phyloP scores from a whole-genome alignment of 306 rosid genomes.

The Morella rubra region DNA sequence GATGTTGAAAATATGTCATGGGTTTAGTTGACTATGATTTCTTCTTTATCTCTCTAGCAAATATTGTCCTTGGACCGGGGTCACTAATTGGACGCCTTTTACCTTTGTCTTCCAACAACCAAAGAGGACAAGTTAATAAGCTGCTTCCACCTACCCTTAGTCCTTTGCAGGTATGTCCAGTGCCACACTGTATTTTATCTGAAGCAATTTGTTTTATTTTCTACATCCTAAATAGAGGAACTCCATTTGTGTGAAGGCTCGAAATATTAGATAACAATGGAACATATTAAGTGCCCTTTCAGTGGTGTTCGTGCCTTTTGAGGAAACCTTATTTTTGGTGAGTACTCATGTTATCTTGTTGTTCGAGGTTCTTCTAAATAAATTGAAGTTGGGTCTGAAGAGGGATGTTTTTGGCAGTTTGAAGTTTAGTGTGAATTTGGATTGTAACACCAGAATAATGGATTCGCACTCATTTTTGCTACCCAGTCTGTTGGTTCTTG shows the following conservation, averaged over 20 bases:
- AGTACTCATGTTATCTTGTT: neutral
- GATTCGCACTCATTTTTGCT: no score
- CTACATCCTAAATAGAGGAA: slow-evolving; percentile 4
- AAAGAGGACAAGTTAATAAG: slow-evolving; percentile 42
- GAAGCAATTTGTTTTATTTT: slow-evolving; percentile 16
- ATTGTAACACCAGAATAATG: no score
- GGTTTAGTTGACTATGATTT: slow-evolving; percentile 20
- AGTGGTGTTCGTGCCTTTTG: neutral
- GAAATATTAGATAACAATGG: neutral
- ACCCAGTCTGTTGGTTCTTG: neutral
- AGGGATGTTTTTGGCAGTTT: neutral
- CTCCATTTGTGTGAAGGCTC: neutral
- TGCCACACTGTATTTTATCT: slow-evolving; percentile 22
- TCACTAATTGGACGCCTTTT: slow-evolving; percentile 70
- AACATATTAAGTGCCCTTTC: neutral
- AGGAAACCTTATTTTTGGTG: neutral
- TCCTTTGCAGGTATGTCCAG: slow-evolving; percentile 65
- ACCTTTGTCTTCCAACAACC: slow-evolving; percentile 41
- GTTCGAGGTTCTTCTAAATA: neutral
- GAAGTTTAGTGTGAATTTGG: neutral
- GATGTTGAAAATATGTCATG: slow-evolving; percentile 12
- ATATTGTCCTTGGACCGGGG: slow-evolving; percentile 65
- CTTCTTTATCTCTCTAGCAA: slow-evolving; percentile 55
- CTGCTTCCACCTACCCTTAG: slow-evolving; percentile 52
- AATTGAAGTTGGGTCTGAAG: neutral